Evolutionary conservation across 257 asterid genomes (phyloP).

Genomic region (Datura wrightii): DNA sequence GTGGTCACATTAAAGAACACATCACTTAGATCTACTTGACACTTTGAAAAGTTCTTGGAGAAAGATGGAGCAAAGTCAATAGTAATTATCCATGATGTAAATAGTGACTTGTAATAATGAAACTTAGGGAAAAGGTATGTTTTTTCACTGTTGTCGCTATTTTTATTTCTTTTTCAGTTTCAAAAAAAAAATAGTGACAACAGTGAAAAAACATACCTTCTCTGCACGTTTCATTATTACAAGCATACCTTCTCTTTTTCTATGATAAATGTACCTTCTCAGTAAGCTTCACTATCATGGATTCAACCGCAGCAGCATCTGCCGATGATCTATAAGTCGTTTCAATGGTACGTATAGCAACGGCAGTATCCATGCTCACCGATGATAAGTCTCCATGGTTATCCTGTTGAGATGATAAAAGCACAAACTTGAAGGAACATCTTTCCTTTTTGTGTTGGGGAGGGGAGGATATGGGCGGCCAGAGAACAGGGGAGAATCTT

Average conservation of each 20-base stretch:
- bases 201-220: slow-evolving; percentile 55
- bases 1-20: slow-evolving; percentile 6
- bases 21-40: neutral
- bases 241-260: neutral
- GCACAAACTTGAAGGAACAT: slow-evolving; percentile 25
- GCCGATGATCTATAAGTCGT: slow-evolving; percentile 88
- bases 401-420: slow-evolving; percentile 62
- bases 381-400: slow-evolving; percentile 93
- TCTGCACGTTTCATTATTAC: slow-evolving; percentile 71
- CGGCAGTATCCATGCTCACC: slow-evolving; percentile 99
- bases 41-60: neutral
- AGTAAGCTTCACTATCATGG: slow-evolving; percentile 78
- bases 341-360: slow-evolving; percentile 98
- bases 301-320: slow-evolving; percentile 91
- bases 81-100: neutral
- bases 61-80: neutral
- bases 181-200: neutral
- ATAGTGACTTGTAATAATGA: too few relatives aligned
- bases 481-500: neutral
- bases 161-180: too few relatives aligned
- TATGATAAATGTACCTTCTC: slow-evolving; percentile 66
- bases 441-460: neutral
- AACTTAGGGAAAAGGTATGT: too few relatives aligned
- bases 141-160: too few relatives aligned
- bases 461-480: neutral